phyloP scores from a whole-genome alignment of 2,329 filamentous ascomycete species.

The Fusarium nisikadoi region DNA sequence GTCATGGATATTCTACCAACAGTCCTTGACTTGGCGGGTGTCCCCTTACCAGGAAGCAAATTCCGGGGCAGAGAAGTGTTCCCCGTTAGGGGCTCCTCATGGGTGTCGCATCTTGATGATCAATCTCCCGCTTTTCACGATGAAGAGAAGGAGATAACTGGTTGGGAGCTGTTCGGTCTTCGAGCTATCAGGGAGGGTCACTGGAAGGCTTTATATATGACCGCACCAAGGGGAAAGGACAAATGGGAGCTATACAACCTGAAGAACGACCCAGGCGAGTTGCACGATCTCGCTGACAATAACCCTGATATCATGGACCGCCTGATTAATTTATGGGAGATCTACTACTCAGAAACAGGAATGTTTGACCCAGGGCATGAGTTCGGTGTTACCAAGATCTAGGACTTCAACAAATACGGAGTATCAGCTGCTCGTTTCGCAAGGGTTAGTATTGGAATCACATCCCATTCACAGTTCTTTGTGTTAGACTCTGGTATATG shows the following conservation, averaged over 20 bases:
- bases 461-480: neutral
- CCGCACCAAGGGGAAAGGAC: conserved; percentile 18
- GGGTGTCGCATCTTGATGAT: conserved; percentile 25
- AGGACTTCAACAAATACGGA: neutral
- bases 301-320: conserved; percentile 10
- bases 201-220: conserved; percentile 59
- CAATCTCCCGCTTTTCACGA: conserved; percentile 55
- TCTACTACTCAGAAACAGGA: conserved; percentile 26
- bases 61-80: conserved; percentile 60
- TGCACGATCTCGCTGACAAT: conserved; percentile 12
- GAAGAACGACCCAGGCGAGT: conserved; percentile 15
- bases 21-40: conserved; percentile 58
- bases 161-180: conserved; percentile 67
- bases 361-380: conserved; percentile 25
- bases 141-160: conserved; percentile 59
- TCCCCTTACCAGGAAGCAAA: conserved; percentile 49
- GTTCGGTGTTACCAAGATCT: conserved; percentile 7
- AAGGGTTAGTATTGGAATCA: neutral
- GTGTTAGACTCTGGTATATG: neutral
- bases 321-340: conserved; percentile 21
- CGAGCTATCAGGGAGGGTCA: conserved; percentile 63
- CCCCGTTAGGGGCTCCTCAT: conserved; percentile 56
- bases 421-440: too few species aligned
- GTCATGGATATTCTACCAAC: conserved; percentile 63
- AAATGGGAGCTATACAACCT: conserved; percentile 29